These are phyloP conservation scores for Metarhizium rileyi DNA, from an alignment of 2,329 filamentous ascomycete species.

Conservation along the genomic window DNA sequence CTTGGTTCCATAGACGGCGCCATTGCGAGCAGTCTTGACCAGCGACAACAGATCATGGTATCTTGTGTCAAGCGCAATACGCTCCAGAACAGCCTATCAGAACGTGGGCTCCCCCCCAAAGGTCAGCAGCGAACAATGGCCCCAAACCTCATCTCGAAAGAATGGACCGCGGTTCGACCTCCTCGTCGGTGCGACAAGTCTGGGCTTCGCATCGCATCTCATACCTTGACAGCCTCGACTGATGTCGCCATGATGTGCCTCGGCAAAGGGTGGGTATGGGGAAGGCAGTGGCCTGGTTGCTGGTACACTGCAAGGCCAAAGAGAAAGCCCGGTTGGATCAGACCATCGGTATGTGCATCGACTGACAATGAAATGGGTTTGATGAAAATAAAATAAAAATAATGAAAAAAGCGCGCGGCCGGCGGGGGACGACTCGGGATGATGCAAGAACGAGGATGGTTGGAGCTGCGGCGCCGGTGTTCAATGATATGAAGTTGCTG, in stretches of 20 bases:
- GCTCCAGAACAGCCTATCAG: constrained; percentile 57
- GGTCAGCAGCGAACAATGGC: background rate
- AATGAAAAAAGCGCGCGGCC: too few relatives aligned
- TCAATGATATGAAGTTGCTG: background rate
- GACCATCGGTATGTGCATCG: background rate
- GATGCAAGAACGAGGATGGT: background rate
- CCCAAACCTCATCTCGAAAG: too few relatives aligned
- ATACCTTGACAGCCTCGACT: constrained; percentile 21
- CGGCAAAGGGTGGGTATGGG: constrained; percentile 10
- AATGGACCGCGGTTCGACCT: too few relatives aligned
- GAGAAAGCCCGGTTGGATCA: background rate
- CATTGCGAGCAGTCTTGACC: constrained; percentile 91
- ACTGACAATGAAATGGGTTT: background rate
- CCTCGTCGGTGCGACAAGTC: too few relatives aligned
- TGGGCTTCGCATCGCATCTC: background rate
- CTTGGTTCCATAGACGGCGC: constrained; percentile 92
- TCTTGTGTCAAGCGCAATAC: constrained; percentile 68
- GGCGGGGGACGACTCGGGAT: background rate
- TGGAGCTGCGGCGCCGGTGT: background rate
- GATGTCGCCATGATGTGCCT: constrained; percentile 18
- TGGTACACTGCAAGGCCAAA: background rate
- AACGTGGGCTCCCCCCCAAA: constrained; percentile 1
- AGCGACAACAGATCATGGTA: constrained; percentile 80
- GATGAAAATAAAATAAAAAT: too few relatives aligned
- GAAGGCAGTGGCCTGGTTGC: background rate